These are phyloP conservation scores for Pogostemon cablin DNA, from an alignment of 257 asterid species.

Conservation along the genomic window DNA sequence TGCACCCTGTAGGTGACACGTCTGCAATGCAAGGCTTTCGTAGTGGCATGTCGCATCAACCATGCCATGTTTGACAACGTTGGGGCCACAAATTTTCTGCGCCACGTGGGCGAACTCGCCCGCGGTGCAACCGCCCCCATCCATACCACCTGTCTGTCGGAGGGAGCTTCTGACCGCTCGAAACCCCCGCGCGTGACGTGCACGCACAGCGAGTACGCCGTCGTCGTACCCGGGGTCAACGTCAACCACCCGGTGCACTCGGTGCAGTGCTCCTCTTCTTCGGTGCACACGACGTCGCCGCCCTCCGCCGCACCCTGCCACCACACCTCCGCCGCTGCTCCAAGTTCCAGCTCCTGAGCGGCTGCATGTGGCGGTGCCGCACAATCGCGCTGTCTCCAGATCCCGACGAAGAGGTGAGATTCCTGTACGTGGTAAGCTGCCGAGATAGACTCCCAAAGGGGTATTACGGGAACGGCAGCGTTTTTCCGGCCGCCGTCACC, in stretches of 20 bases:
- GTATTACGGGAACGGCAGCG: slow-evolving; percentile 49
- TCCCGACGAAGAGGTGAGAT: slow-evolving; percentile 40
- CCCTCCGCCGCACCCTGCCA: slow-evolving; percentile 49
- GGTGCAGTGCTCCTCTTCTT: slow-evolving; percentile 57
- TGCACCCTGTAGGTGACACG: slow-evolving; percentile 58
- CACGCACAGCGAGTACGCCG: slow-evolving; percentile 51
- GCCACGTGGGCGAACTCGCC: slow-evolving; percentile 54
- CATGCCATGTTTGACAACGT: slow-evolving; percentile 63
- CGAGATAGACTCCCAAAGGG: slow-evolving; percentile 42
- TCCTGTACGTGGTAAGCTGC: slow-evolving; percentile 37
- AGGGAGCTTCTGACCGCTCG: slow-evolving; percentile 56
- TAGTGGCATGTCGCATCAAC: slow-evolving; percentile 51
- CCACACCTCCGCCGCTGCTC: slow-evolving; percentile 44
- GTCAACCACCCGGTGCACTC: slow-evolving; percentile 36
- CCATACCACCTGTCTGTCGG: slow-evolving; percentile 53
- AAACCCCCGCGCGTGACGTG: slow-evolving; percentile 42
- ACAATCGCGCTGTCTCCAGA: slow-evolving; percentile 44
- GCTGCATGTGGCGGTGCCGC: slow-evolving; percentile 58
- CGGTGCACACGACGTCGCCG: slow-evolving; percentile 45
- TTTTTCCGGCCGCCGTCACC: slow-evolving; percentile 39
- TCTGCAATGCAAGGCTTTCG: slow-evolving; percentile 61
- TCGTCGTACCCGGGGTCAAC: slow-evolving; percentile 32
- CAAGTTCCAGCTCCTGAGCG: slow-evolving; percentile 46
- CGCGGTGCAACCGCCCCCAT: slow-evolving; percentile 50
- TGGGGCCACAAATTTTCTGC: slow-evolving; percentile 54